phyloP scores from a whole-genome alignment of 2,329 filamentous ascomycete species.

The Microcyclospora tardicrescens region DNA sequence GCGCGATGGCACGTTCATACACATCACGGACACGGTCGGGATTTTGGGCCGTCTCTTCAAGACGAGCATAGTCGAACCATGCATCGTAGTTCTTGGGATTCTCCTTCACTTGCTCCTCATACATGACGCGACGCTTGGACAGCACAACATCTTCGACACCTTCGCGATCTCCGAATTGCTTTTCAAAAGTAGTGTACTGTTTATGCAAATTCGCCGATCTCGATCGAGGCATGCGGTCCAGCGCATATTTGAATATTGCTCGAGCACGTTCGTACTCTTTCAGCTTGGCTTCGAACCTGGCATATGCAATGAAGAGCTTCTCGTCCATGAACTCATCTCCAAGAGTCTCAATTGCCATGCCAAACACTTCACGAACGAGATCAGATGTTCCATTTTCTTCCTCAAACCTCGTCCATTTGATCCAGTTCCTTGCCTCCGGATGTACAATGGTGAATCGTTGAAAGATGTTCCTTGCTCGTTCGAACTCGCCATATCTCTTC shows the following conservation, averaged over 20 bases:
- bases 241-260: constrained; percentile 91
- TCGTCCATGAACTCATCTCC: constrained; percentile 96
- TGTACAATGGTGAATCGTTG: constrained; percentile 83
- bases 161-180: constrained; percentile 87
- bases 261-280: constrained; percentile 90
- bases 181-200: constrained; percentile 93
- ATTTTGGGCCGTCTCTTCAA: constrained; percentile 68
- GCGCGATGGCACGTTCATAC: constrained; percentile 90
- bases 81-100: constrained; percentile 94
- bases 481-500: constrained; percentile 86
- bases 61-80: constrained; percentile 88
- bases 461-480: constrained; percentile 81
- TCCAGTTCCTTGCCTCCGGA: constrained; percentile 91
- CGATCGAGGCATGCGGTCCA: constrained; percentile 81
- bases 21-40: constrained; percentile 75
- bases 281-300: constrained; percentile 84
- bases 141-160: constrained; percentile 92
- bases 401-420: constrained; percentile 96
- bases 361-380: constrained; percentile 82
- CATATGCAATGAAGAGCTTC: constrained; percentile 87
- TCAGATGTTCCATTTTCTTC: constrained; percentile 91
- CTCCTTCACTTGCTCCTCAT: constrained; percentile 86
- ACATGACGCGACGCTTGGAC: constrained; percentile 84
- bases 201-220: constrained; percentile 78
- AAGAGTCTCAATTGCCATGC: constrained; percentile 72